Conservation (phyloP, 805 yeast species). For the Blastobotrys americana region DNA sequence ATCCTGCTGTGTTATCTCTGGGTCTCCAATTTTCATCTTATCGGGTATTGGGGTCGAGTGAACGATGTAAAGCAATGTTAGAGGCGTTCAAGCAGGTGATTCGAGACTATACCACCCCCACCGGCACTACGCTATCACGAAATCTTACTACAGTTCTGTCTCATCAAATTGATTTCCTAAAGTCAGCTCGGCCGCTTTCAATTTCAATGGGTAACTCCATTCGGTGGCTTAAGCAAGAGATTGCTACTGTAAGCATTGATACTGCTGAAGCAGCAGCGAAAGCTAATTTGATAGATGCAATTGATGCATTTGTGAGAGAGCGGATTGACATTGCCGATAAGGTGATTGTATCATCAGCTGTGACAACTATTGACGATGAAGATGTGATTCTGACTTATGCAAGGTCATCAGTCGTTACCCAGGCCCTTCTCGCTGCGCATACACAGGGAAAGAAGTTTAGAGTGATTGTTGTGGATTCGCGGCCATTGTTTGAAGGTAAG, state of each 20-base stretch:
- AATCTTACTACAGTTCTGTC: constrained; percentile 81
- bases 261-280: constrained; percentile 62
- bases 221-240: constrained; percentile 93
- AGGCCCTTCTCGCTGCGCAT: constrained; percentile 62
- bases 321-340: constrained; percentile 76
- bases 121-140: constrained; percentile 76
- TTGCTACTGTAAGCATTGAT: constrained; percentile 73
- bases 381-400: constrained; percentile 83
- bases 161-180: constrained; percentile 87
- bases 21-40: constrained; percentile 78
- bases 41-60: constrained; percentile 81
- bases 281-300: constrained; percentile 50
- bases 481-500: constrained; percentile 92
- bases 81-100: constrained; percentile 77
- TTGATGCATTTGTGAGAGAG: constrained; percentile 77
- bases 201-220: constrained; percentile 97
- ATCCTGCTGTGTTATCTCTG: constrained; percentile 73
- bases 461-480: constrained; percentile 82
- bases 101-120: constrained; percentile 74
- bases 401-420: constrained; percentile 73
- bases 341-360: constrained; percentile 74
- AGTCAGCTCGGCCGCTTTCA: constrained; percentile 83
- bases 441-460: constrained; percentile 55
- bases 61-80: constrained; percentile 79
- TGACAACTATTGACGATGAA: constrained; percentile 65